A percentile compares a stretch with the other conserved stretches of the same genome.
Conservation (phyloP, 805 yeast species). For the Yueomyces sp. region DNA sequence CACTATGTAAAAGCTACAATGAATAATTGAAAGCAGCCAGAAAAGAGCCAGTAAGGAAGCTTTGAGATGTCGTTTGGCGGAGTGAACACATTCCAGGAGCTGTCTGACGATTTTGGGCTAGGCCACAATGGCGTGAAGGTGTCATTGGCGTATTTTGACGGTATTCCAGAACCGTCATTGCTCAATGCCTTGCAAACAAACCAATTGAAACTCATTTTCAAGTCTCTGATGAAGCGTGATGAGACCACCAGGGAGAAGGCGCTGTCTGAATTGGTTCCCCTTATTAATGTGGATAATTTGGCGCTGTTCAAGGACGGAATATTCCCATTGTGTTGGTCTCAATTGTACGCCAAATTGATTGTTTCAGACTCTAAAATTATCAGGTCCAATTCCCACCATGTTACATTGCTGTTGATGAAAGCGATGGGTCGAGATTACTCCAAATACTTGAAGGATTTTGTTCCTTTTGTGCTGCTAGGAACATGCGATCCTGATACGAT, state of each 20-base stretch:
- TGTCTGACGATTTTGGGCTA: slow-evolving; percentile 20
- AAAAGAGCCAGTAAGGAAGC: too few relatives aligned
- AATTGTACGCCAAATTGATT: slow-evolving; percentile 67
- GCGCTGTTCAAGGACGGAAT: slow-evolving; percentile 36
- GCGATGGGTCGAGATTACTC: slow-evolving; percentile 41
- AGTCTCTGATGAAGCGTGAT: slow-evolving; percentile 65
- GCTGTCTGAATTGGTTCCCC: slow-evolving; percentile 36
- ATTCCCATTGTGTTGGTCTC: slow-evolving; percentile 56
- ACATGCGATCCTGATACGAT: slow-evolving; percentile 53
- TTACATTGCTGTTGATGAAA: slow-evolving; percentile 43
- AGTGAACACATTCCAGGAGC: slow-evolving; percentile 15
- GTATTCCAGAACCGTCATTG: slow-evolving; percentile 56
- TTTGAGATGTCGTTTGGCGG: slow-evolving; percentile 18
- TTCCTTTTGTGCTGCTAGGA: slow-evolving; percentile 67
- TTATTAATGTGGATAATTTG: slow-evolving; percentile 11
- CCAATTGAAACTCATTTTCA: slow-evolving; percentile 48
- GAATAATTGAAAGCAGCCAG: too few relatives aligned
- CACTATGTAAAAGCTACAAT: too few relatives aligned
- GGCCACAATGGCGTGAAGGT: slow-evolving; percentile 38
- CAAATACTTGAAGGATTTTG: slow-evolving; percentile 54
- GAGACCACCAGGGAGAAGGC: slow-evolving; percentile 79
- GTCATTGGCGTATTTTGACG: slow-evolving; percentile 63
- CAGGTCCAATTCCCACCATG: slow-evolving; percentile 46
- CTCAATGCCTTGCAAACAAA: slow-evolving; percentile 30
- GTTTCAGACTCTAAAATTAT: slow-evolving; percentile 57